A percentile compares a stretch with the other conserved stretches of the same genome.
phyloP scores from a whole-genome alignment of 257 asterid genomes.

The Eustoma russellianum region DNA sequence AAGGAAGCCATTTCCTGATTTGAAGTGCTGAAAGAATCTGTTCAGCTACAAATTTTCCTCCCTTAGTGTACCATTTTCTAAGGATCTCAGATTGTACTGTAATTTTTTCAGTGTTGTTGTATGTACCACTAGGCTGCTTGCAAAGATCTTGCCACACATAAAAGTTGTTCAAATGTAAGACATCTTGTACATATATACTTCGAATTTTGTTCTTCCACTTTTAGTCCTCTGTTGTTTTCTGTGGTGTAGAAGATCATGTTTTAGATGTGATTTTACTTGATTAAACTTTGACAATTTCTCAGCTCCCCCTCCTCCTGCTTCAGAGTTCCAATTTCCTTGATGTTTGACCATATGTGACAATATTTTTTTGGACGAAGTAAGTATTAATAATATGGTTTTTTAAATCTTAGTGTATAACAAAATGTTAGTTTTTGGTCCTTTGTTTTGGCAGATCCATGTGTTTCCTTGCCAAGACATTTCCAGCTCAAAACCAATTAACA shows the following conservation, averaged over 20 bases:
- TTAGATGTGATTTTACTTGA: conserved; percentile 12
- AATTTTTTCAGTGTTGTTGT: conserved; percentile 30
- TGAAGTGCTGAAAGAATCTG: conserved; percentile 1
- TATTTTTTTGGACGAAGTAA: no score
- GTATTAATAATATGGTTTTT: no score
- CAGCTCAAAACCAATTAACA: background rate
- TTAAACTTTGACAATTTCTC: no score
- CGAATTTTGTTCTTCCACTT: conserved; percentile 36
- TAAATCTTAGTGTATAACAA: no score
- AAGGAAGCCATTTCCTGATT: background rate
- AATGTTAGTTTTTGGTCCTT: no score
- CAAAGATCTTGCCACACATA: conserved; percentile 36
- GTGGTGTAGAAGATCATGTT: conserved; percentile 8
- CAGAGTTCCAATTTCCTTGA: no score
- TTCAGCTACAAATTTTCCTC: conserved; percentile 17
- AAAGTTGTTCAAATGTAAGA: conserved; percentile 51
- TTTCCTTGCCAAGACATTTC: background rate
- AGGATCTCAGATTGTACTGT: conserved; percentile 6
- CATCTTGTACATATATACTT: conserved; percentile 61
- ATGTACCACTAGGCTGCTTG: conserved; percentile 30
- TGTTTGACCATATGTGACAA: no score
- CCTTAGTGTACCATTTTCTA: conserved; percentile 5
- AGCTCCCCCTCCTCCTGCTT: no score
- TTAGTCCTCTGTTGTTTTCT: no score
- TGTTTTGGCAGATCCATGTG: no score